These are phyloP conservation scores for Trichosporon coremiiforme DNA, from an alignment of 1,284 basidiomycete species.

Conservation along the genomic window DNA sequence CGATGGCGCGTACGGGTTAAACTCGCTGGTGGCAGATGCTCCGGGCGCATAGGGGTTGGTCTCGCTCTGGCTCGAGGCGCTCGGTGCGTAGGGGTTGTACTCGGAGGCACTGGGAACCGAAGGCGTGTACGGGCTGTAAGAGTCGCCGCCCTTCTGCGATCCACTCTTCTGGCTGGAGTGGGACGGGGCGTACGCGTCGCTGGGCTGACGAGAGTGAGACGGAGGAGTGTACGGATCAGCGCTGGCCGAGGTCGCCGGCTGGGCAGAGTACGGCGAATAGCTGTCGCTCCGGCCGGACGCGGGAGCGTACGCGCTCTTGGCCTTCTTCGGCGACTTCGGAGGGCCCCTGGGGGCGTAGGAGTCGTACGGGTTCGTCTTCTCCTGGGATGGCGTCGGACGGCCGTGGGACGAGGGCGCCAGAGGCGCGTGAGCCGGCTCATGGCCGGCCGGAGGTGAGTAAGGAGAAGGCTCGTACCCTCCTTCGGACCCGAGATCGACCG, in stretches of 20 bases:
- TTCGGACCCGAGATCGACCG: neutral
- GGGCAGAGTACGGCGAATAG: constrained; percentile 8
- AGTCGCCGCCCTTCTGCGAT: neutral
- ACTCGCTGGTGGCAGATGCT: neutral
- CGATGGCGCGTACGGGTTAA: constrained; percentile 24
- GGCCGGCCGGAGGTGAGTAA: neutral
- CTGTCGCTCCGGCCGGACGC: constrained; percentile 2
- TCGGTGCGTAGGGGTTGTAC: constrained; percentile 27
- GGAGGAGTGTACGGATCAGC: neutral
- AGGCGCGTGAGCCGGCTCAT: neutral
- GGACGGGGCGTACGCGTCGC: neutral
- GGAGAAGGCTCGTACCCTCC: constrained; percentile 22
- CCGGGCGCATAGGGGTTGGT: neutral
- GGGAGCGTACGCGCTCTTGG: constrained; percentile 10
- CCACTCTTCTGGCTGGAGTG: neutral
- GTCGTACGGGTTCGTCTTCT: constrained; percentile 16
- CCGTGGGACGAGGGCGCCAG: neutral
- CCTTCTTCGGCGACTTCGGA: neutral
- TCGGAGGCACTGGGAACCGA: neutral
- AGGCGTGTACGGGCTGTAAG: constrained; percentile 18
- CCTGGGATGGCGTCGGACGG: neutral
- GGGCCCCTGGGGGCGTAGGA: constrained; percentile 2
- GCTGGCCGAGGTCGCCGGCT: constrained; percentile 3
- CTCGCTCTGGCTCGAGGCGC: neutral
- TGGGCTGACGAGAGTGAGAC: neutral